Conservation (phyloP, 352 stramenopile genomes). For the Pythium coloratum region DNA sequence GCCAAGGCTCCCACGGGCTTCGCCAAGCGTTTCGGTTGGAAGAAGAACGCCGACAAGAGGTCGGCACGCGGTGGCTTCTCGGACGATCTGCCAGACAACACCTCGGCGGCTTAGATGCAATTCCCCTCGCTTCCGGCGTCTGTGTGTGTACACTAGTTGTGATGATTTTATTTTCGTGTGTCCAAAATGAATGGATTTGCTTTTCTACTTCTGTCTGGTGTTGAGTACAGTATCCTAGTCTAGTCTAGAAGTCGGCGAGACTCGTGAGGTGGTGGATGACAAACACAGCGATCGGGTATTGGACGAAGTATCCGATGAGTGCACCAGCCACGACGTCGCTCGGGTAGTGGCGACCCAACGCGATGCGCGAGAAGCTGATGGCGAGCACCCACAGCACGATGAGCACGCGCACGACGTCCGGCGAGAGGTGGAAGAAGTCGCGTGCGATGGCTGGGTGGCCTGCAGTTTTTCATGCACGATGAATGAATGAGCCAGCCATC, state of each 20-base stretch:
- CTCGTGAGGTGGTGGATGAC: constrained; percentile 12
- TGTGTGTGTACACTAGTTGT: constrained; percentile 6
- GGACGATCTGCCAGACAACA: constrained; percentile 20
- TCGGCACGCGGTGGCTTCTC: constrained; percentile 21
- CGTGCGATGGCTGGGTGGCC: constrained; percentile 43
- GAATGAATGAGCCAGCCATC: too few species aligned
- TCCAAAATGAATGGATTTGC: background rate
- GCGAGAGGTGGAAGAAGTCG: constrained; percentile 56
- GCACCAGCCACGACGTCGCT: constrained; percentile 70
- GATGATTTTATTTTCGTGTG: constrained; percentile 8
- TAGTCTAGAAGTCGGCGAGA: constrained; percentile 13
- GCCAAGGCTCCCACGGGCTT: constrained; percentile 30
- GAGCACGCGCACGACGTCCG: constrained; percentile 40
- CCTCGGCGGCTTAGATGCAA: constrained; percentile 17
- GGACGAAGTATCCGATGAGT: constrained; percentile 57
- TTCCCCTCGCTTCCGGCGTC: background rate
- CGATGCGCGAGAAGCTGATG: constrained; percentile 81
- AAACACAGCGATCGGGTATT: constrained; percentile 30
- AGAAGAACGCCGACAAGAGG: constrained; percentile 30
- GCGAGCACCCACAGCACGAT: constrained; percentile 56
- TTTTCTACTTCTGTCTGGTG: background rate
- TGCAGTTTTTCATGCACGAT: background rate
- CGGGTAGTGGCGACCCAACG: constrained; percentile 81
- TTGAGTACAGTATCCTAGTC: background rate
- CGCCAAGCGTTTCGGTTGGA: constrained; percentile 54